These are phyloP conservation scores for Rhodotorula babjevae DNA, from an alignment of 768 basidiomycete genomes.

Conservation along the genomic window DNA sequence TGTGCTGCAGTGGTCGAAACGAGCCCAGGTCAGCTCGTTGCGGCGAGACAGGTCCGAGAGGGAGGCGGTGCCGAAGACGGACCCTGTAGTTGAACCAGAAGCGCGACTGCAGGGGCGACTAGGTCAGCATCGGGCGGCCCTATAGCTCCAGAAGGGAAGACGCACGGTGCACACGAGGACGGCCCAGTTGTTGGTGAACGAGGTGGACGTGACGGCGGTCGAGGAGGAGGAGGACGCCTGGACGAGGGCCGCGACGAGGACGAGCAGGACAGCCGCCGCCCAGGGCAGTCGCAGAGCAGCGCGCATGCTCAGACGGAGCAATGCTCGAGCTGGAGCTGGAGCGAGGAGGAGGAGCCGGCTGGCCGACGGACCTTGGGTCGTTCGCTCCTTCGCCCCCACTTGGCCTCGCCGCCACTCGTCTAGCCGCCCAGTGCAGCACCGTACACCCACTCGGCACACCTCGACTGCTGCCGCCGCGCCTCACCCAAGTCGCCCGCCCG, in stretches of 20 bases:
- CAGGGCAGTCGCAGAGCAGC: background rate
- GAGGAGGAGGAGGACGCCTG: background rate
- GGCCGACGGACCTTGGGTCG: too few relatives aligned
- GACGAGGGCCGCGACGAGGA: background rate
- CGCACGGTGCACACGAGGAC: conserved; percentile 88
- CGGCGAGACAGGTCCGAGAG: background rate
- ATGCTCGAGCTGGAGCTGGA: too few relatives aligned
- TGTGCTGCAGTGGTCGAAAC: conserved; percentile 61
- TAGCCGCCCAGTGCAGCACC: too few relatives aligned
- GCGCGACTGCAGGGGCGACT: conserved; percentile 15
- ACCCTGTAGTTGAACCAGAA: conserved; percentile 97
- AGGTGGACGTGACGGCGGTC: background rate
- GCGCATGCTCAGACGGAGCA: background rate
- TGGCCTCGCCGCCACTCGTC: too few relatives aligned
- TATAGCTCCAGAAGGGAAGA: background rate
- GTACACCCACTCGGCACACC: too few relatives aligned
- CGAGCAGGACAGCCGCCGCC: background rate
- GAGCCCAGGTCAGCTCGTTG: background rate
- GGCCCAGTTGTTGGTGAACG: conserved; percentile 90
- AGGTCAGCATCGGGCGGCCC: too few relatives aligned
- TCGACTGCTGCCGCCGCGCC: too few relatives aligned
- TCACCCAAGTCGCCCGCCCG: too few relatives aligned
- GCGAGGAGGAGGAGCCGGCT: too few relatives aligned
- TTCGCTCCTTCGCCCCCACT: too few relatives aligned
- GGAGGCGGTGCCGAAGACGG: conserved; percentile 40